A percentile compares a stretch with the other conserved stretches of the same genome.
These are phyloP conservation scores for Peziza echinospora DNA, from an alignment of 495 filamentous ascomycete genomes.

Conservation along the genomic window DNA sequence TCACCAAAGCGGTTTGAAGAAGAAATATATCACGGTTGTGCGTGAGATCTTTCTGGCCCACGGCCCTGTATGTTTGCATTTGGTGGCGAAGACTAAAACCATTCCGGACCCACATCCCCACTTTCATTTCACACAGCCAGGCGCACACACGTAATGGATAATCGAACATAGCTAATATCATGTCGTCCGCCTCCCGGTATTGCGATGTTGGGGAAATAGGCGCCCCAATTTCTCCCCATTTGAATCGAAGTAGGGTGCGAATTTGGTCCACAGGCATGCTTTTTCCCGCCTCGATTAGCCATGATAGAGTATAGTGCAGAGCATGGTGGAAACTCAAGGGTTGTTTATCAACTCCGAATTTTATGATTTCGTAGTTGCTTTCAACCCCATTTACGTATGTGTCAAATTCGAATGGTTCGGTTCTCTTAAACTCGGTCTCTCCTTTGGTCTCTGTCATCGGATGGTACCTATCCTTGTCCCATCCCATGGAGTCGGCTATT, in stretches of 20 bases:
- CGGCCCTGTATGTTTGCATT: constrained; percentile 73
- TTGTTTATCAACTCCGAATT: constrained; percentile 67
- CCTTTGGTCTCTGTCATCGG: constrained; percentile 67
- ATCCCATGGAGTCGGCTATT: constrained; percentile 65
- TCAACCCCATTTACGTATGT: constrained; percentile 23
- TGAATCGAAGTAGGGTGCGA: constrained; percentile 31
- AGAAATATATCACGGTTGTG: constrained; percentile 92
- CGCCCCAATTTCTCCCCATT: constrained; percentile 11
- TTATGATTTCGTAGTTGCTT: constrained; percentile 42
- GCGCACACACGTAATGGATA: constrained; percentile 81
- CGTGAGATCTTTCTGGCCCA: constrained; percentile 67
- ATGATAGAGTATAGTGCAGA: constrained; percentile 90
- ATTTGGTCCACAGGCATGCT: constrained; percentile 45
- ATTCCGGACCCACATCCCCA: constrained; percentile 96
- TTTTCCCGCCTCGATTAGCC: constrained; percentile 81
- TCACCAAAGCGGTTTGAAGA: constrained; percentile 71
- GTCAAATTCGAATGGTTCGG: constrained; percentile 66
- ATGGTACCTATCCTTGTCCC: constrained; percentile 67
- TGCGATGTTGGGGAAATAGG: constrained; percentile 2
- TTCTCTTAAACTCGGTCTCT: constrained; percentile 53
- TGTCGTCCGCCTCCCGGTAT: constrained; percentile 42
- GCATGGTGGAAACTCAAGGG: constrained; percentile 96
- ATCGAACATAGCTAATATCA: constrained; percentile 75
- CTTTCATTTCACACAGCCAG: constrained; percentile 95
- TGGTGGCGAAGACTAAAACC: constrained; percentile 89